Conservation (phyloP, 441 rosid genomes). For the Aquilaria agallochum region DNA sequence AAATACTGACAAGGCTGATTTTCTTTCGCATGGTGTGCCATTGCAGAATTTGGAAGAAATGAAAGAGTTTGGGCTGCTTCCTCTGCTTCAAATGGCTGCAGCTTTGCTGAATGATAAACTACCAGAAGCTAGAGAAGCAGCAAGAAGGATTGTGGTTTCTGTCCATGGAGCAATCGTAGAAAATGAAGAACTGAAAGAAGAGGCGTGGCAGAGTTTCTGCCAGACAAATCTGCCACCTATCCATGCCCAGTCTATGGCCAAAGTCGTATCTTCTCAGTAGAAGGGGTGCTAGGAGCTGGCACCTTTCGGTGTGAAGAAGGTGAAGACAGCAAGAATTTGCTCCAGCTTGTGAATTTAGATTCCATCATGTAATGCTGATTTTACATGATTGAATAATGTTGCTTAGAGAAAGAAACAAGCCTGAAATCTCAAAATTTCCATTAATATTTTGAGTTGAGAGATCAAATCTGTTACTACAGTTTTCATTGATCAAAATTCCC, state of each 20-base stretch:
- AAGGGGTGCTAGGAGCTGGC: too few species aligned
- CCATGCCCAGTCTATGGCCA: slow-evolving; percentile 60
- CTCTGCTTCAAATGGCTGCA: slow-evolving; percentile 53
- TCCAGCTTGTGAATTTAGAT: not conserved
- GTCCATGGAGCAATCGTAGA: slow-evolving; percentile 34
- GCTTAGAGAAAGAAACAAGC: too few species aligned
- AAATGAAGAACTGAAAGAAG: slow-evolving; percentile 49
- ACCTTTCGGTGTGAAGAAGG: not conserved
- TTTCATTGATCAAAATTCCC: too few species aligned
- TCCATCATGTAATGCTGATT: slow-evolving; percentile 9
- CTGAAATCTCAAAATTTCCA: too few species aligned
- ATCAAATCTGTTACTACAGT: too few species aligned
- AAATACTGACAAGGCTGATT: not conserved
- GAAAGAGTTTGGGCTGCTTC: slow-evolving; percentile 56
- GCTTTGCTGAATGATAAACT: slow-evolving; percentile 71
- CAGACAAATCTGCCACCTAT: slow-evolving; percentile 45
- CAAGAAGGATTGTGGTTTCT: slow-evolving; percentile 49
- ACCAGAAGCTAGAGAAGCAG: slow-evolving; percentile 95
- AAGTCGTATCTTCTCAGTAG: slow-evolving; percentile 41
- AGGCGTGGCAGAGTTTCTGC: slow-evolving; percentile 78
- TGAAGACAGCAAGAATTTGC: not conserved
- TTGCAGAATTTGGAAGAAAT: slow-evolving; percentile 52
- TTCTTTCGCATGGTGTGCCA: not conserved
- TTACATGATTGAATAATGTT: slow-evolving; percentile 1
- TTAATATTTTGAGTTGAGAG: too few species aligned